Conservation (phyloP, 2,329 filamentous ascomycete genomes). For the Cytospora paraplurivora region DNA sequence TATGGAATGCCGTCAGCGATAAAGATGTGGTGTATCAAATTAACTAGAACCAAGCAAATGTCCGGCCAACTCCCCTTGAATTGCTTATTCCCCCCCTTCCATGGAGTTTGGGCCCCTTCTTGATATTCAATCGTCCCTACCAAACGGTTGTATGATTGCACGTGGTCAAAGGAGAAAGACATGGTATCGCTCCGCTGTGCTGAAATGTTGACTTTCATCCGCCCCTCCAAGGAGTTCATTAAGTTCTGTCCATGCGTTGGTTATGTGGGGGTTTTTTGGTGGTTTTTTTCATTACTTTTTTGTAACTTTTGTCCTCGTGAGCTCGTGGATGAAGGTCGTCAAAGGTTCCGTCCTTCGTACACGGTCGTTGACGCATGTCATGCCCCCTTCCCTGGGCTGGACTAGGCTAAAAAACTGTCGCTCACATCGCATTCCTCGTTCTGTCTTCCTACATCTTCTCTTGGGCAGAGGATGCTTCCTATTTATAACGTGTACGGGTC, state of each 20-base stretch:
- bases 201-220: background rate
- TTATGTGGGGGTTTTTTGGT: background rate
- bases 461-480: constrained; percentile 6
- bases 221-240: background rate
- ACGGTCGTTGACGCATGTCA: background rate
- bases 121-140: background rate
- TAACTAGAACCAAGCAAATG: background rate
- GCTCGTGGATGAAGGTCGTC: constrained; percentile 10
- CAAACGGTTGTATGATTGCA: background rate
- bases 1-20: background rate
- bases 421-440: background rate
- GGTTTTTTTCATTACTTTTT: constrained; percentile 8
- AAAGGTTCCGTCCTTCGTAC: constrained; percentile 5
- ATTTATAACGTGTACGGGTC: constrained; percentile 12
- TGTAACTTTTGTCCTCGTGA: background rate
- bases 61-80: background rate
- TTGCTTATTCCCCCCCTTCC: background rate
- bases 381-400: background rate
- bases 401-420: background rate
- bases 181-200: background rate
- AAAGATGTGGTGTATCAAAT: background rate
- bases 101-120: background rate
- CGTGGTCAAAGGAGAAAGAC: background rate
- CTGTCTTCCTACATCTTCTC: constrained; percentile 19
- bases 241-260: background rate